These are phyloP conservation scores for Fraxinus nigra DNA, from an alignment of 305 asterid species.

Conservation along the genomic window DNA sequence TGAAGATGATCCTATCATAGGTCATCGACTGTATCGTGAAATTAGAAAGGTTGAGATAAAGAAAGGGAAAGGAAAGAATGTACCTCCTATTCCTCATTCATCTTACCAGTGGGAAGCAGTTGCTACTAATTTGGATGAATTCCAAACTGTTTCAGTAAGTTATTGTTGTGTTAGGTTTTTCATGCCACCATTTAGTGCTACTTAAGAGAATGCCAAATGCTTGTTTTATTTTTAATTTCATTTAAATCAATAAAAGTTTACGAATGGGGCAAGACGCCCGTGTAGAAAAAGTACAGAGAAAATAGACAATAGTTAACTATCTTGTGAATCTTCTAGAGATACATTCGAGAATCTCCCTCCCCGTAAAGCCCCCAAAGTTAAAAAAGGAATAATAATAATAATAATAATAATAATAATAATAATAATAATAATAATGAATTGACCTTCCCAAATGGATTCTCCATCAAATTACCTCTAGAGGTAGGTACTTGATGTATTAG, in stretches of 20 bases:
- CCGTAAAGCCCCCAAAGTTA: not conserved
- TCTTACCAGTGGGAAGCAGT: slow-evolving; percentile 96
- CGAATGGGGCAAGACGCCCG: not conserved
- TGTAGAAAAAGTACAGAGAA: not conserved
- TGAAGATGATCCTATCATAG: slow-evolving; percentile 84
- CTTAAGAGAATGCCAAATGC: not conserved
- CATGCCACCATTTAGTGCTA: not conserved
- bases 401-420: not conserved
- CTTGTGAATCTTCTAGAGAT: not conserved
- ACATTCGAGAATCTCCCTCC: not conserved
- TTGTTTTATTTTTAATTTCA: not conserved
- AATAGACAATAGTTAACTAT: not conserved
- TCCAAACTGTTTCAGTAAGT: slow-evolving; percentile 85
- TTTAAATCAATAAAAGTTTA: not conserved
- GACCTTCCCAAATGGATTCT: not conserved
- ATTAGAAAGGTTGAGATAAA: slow-evolving; percentile 82
- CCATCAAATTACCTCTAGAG: not conserved
- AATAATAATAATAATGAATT: not conserved
- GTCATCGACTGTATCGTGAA: slow-evolving; percentile 92
- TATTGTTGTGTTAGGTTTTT: slow-evolving; percentile 14
- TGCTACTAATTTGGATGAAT: slow-evolving; percentile 91
- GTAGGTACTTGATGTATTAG: not conserved
- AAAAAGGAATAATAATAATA: not conserved
- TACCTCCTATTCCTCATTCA: slow-evolving; percentile 72
- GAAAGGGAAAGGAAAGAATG: slow-evolving; percentile 78